Evolutionary conservation across 306 rosid species (phyloP), one percentile per base, ranked within the genome.

Genomic region (Lathyrus tuberosus): DNA sequence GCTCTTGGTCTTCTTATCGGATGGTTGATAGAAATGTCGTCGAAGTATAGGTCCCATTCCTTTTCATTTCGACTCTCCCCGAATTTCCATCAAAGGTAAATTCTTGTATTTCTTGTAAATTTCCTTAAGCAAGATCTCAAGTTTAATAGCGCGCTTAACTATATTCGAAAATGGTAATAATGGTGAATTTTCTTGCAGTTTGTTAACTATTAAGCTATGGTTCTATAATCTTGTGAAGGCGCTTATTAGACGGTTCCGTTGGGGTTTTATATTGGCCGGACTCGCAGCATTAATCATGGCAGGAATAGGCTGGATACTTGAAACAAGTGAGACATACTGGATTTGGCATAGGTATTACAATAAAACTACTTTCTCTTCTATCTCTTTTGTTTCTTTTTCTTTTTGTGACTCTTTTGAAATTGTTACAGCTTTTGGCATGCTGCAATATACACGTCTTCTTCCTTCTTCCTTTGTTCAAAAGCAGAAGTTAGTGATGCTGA

Each of bases 371-470:
- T 46, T 60, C 22, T 31, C n/a, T 33, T 60, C 8, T 42, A 54
- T 71, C 40, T 65, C 81, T 63, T 54, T 73, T 63, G 26, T 67
- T 48, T 68, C 14, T 57, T 67, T 42, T 16, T 20, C 43, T 15
- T 60, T 57, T 61, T 48, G 8, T 77, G 1, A 62, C 18, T 57
- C 11, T 57, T 57, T 14, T 57, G 8, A 76, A 73, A 75, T 69
- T 11, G 71, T 67, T 80, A 62, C 99, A 95, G 99, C 89, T 75
- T 89, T 60, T 95, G 99, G 99, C 99, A 95, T 77, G 54, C 75
- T 63, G 71, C 95, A 24, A 89, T 95, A 72, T 91, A 95, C 68
- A 86, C 87, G 26, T 87, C 99, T 47, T 95, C 99, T 62, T 83
- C 76, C 77, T 79, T 83, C 74, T 79, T 83, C 79, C 83, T 83